Evolutionary conservation across 2,329 filamentous ascomycete genomes (phyloP).

Genomic region (Fusarium hainanense): DNA sequence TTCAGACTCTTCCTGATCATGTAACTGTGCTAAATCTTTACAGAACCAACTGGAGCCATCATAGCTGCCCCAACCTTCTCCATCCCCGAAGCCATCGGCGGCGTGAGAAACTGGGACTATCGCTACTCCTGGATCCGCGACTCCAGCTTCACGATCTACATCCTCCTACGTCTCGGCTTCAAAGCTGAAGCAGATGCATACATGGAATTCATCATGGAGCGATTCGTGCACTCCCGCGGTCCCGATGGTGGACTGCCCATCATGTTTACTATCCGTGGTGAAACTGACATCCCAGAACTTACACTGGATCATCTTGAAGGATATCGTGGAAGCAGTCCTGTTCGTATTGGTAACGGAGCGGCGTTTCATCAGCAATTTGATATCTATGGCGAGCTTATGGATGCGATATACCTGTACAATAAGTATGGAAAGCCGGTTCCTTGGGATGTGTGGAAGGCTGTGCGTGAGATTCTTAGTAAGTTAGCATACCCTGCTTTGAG

Average conservation of each 20-base stretch:
- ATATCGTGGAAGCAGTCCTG: conserved; percentile 76
- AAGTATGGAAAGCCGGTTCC: conserved; percentile 81
- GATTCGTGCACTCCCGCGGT: conserved; percentile 71
- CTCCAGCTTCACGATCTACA: conserved; percentile 81
- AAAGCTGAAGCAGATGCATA: conserved; percentile 80
- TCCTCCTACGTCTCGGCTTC: conserved; percentile 80
- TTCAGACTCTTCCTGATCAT: accelerated
- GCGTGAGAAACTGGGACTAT: conserved; percentile 75
- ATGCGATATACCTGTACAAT: conserved; percentile 81
- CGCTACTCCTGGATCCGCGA: conserved; percentile 84
- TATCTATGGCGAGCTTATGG: conserved; percentile 83
- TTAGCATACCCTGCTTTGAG: background rate
- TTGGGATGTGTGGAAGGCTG: conserved; percentile 80
- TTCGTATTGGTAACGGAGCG: conserved; percentile 81
- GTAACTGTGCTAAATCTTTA: conserved; percentile 1
- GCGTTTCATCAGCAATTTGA: conserved; percentile 82
- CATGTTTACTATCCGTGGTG: conserved; percentile 83
- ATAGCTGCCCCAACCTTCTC: conserved; percentile 82
- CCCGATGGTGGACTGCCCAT: conserved; percentile 75
- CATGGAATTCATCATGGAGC: conserved; percentile 80
- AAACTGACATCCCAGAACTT: conserved; percentile 77
- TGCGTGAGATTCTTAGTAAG: conserved; percentile 72
- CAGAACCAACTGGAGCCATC: conserved; percentile 80
- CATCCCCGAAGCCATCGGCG: conserved; percentile 78
- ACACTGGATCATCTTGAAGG: conserved; percentile 78